These are phyloP conservation scores for Cyberlindnera maritima DNA, from an alignment of 805 yeast species.

Conservation along the genomic window DNA sequence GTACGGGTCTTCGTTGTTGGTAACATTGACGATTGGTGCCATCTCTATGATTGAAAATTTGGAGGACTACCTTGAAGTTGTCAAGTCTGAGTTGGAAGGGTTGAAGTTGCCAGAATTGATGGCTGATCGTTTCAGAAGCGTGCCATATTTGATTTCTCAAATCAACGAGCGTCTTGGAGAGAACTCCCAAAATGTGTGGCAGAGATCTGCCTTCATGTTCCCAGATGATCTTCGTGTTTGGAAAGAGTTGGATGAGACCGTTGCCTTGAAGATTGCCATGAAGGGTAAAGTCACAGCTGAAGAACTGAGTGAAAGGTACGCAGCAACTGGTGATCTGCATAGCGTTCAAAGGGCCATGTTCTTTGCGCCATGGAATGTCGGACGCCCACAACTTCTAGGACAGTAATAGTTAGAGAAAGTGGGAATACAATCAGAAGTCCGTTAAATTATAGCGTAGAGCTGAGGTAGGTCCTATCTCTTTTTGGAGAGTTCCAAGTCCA, in stretches of 20 bases:
- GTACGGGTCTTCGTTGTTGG: constrained; percentile 62
- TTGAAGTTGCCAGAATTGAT: constrained; percentile 46
- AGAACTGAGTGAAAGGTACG: constrained; percentile 51
- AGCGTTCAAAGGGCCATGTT: constrained; percentile 68
- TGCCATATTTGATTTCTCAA: constrained; percentile 57
- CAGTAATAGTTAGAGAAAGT: not conserved
- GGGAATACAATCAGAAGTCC: too few relatives aligned
- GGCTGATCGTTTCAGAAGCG: constrained; percentile 49
- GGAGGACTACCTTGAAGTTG: constrained; percentile 57
- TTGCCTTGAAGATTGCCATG: constrained; percentile 59
- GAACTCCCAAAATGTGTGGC: constrained; percentile 44
- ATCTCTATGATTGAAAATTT: constrained; percentile 63
- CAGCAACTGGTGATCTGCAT: constrained; percentile 45
- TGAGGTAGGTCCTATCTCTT: too few relatives aligned
- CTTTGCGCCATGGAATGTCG: constrained; percentile 50
- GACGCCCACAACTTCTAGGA: constrained; percentile 21
- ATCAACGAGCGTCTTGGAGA: constrained; percentile 42
- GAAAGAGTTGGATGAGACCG: constrained; percentile 54
- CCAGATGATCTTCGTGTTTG: constrained; percentile 72
- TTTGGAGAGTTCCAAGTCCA: too few relatives aligned
- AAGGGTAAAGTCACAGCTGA: constrained; percentile 48
- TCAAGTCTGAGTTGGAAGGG: constrained; percentile 60
- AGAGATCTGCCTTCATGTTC: constrained; percentile 67
- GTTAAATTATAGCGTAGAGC: too few relatives aligned
- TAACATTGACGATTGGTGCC: constrained; percentile 77